Evolutionary conservation across 495 filamentous ascomycete genomes (phyloP), one percentile per base, ranked within the genome.

Genomic region (Talaromyces trachyspermus): DNA sequence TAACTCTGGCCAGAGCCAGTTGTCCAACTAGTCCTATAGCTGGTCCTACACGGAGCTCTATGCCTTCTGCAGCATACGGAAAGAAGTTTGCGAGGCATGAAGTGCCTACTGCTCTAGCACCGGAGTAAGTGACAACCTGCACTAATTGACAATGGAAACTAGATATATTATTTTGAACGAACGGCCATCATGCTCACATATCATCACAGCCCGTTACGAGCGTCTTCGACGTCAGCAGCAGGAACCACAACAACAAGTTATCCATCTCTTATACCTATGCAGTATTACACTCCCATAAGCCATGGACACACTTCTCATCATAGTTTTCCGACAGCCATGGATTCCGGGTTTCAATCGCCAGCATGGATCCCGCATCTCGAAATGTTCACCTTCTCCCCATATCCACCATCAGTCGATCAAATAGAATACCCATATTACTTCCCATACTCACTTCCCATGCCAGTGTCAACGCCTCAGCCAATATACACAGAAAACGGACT

Each of bases 1-100:
- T 73, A 22, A 73, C 68, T 11, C 50, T 73, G 46, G 64, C 68
- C 23, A 64, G 68, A 23, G 71, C 68, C 38, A 65, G 61, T 38
- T 58, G 65, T 19, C 69, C 69, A 5, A 73, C 68, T 10, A 59
- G 57, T 25, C 68, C 69, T 4, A 66, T 73, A 40, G 69, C 69
- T 19, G 69, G 69, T 2, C 69, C 69, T 43, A 71, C 68, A 0
- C 65, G 62, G 52, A 70, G 69, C 43, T 64, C 65, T 20, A 42
- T 55, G 9, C 56, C 60, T n/a, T 49, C 65, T 12, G 15, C 18
- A 17, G 2, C 37, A 4, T 46, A 24, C 17, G 30, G 30, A 1
- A 19, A 7, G 18, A 35, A 23, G 5, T 8, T 37, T 33, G 29
- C 20, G 0, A 35, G 44, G 4, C 24, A 30, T 23, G 22, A 15